phyloP scores from a whole-genome alignment of 2,329 filamentous ascomycete genomes.

The Colletotrichum incanum region DNA sequence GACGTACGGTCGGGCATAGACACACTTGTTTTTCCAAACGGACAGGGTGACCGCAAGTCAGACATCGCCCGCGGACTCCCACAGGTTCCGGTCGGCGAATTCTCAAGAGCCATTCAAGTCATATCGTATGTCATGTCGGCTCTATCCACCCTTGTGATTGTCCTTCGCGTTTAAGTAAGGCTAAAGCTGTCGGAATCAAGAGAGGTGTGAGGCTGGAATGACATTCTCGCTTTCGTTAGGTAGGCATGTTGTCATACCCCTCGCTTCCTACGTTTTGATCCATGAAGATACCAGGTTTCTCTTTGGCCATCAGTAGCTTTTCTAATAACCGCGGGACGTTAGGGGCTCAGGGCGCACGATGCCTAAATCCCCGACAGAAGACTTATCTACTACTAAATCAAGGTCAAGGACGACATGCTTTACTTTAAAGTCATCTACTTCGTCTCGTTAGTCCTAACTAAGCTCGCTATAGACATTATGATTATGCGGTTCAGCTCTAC shows the following conservation, averaged over 20 bases:
- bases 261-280: not conserved
- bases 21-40: too few relatives aligned
- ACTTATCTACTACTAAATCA: conserved; percentile 31
- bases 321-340: conserved; percentile 31
- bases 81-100: conserved; percentile 12
- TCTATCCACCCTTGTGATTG: too few relatives aligned
- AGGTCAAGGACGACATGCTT: conserved; percentile 41
- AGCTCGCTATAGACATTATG: conserved; percentile 4
- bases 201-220: too few relatives aligned
- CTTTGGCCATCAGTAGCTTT: not conserved
- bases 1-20: not conserved
- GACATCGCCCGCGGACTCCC: too few relatives aligned
- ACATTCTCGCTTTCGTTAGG: too few relatives aligned
- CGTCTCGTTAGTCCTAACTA: not conserved
- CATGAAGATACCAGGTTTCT: not conserved
- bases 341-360: conserved; percentile 40
- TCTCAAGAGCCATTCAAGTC: too few relatives aligned
- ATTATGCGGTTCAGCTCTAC: not conserved
- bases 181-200: not conserved
- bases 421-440: conserved; percentile 8
- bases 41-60: too few relatives aligned
- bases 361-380: conserved; percentile 35
- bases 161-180: too few relatives aligned
- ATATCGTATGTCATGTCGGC: not conserved
- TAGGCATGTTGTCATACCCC: not conserved